Evolutionary conservation across 345 rosid genomes (phyloP).

Genomic region (Aquilaria yunnanensis): DNA sequence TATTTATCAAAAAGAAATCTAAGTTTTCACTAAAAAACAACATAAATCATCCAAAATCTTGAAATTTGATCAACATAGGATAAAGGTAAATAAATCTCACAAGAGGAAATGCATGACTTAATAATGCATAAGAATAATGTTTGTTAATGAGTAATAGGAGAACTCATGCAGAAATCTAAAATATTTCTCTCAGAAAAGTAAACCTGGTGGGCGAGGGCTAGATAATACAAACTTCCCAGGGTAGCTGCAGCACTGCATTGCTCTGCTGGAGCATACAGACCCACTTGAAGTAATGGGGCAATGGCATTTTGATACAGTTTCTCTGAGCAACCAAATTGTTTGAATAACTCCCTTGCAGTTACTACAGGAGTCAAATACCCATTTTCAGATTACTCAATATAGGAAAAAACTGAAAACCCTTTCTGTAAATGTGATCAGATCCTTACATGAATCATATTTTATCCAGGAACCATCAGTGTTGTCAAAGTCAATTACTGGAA

Average conservation of each 20-base stretch:
- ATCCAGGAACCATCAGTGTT: constrained; percentile 64
- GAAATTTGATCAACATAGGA: no score
- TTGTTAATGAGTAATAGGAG: background rate
- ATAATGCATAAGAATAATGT: no score
- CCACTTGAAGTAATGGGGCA: constrained; percentile 55
- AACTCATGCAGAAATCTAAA: background rate
- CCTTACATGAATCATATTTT: constrained; percentile 58
- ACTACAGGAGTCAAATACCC: constrained; percentile 28
- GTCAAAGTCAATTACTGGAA: constrained; percentile 62
- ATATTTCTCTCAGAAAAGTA: background rate
- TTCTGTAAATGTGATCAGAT: constrained; percentile 7
- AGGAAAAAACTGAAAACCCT: constrained; percentile 8
- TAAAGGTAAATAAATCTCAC: no score
- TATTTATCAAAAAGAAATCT: no score
- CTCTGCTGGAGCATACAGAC: constrained; percentile 54
- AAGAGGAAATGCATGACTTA: no score
- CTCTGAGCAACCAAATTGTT: constrained; percentile 51
- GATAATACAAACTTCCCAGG: constrained; percentile 39
- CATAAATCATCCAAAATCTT: no score
- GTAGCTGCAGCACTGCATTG: constrained; percentile 67
- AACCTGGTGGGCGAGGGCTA: constrained; percentile 56
- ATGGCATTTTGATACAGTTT: constrained; percentile 38
- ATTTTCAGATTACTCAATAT: constrained; percentile 10
- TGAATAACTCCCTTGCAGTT: constrained; percentile 68
- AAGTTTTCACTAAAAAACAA: no score